Evolutionary conservation across 352 stramenopile species (phyloP).

Genomic region (Peronospora tabacina): DNA sequence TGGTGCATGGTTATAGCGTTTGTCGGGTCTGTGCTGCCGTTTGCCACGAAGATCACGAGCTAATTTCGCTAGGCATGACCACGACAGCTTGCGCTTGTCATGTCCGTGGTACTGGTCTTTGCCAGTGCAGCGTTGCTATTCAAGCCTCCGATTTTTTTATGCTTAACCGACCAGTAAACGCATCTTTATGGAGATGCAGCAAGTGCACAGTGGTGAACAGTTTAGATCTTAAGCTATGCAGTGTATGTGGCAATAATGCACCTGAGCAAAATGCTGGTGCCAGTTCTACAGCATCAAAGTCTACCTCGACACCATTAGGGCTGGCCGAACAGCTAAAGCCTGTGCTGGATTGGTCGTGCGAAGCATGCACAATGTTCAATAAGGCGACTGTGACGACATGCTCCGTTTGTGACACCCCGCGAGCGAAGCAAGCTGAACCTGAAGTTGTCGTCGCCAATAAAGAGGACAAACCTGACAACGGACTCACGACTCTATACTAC

Average conservation of each 20-base stretch:
- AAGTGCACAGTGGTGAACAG: constrained; percentile 81
- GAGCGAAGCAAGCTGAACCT: constrained; percentile 21
- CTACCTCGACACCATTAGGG: constrained; percentile 43
- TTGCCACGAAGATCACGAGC: constrained; percentile 77
- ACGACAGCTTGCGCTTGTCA: constrained; percentile 67
- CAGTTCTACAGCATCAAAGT: constrained; percentile 17
- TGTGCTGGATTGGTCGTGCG: constrained; percentile 55
- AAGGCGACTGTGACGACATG: constrained; percentile 47
- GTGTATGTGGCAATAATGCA: constrained; percentile 47
- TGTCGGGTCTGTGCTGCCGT: constrained; percentile 61
- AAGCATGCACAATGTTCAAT: constrained; percentile 78
- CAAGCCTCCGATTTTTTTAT: constrained; percentile 30
- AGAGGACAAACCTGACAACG: constrained; percentile 31
- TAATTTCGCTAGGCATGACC: constrained; percentile 63
- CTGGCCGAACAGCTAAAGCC: constrained; percentile 27
- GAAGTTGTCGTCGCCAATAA: constrained; percentile 15
- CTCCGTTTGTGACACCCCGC: constrained; percentile 57
- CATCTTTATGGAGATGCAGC: constrained; percentile 61
- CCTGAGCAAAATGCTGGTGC: constrained; percentile 9
- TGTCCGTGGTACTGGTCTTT: constrained; percentile 42
- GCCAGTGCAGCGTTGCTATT: constrained; percentile 43
- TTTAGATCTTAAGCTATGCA: constrained; percentile 42
- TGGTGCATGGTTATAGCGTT: constrained; percentile 57
- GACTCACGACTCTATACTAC: constrained; percentile 61
- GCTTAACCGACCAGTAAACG: constrained; percentile 33